These are phyloP conservation scores for Fusarium sp. DNA, from an alignment of 2,329 filamentous ascomycete species.

Conservation along the genomic window DNA sequence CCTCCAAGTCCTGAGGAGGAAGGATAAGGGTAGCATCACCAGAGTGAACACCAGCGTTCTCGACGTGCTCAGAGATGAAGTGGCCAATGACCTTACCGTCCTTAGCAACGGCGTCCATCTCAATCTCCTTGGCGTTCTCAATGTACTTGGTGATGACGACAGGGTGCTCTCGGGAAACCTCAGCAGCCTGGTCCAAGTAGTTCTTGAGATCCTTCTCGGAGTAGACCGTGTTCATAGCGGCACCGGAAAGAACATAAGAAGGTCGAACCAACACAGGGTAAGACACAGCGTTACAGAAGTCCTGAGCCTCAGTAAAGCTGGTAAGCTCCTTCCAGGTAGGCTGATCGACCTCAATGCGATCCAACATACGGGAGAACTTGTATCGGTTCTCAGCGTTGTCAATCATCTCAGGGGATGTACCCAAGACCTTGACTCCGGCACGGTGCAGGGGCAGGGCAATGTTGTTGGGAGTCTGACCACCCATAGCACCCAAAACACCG, in stretches of 20 bases:
- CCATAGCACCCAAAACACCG: constrained; percentile 94
- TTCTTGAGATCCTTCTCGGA: constrained; percentile 90
- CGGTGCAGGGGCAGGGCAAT: constrained; percentile 91
- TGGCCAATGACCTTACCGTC: constrained; percentile 92
- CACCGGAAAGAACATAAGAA: constrained; percentile 96
- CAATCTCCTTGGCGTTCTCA: constrained; percentile 98
- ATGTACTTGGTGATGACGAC: constrained; percentile 99
- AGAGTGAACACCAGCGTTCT: constrained; percentile 98
- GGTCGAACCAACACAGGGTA: constrained; percentile 96
- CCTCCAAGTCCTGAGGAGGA: constrained; percentile 91
- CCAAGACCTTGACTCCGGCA: constrained; percentile 90
- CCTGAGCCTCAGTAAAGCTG: constrained; percentile 88
- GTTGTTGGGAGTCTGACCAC: constrained; percentile 97
- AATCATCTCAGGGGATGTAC: constrained; percentile 99
- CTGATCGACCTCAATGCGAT: constrained; percentile 94
- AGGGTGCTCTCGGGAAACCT: constrained; percentile 94
- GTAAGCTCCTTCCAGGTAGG: constrained; percentile 98
- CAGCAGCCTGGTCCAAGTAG: constrained; percentile 90
- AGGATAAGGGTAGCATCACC: constrained; percentile 96
- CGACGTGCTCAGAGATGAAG: constrained; percentile 98
- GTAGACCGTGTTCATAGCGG: constrained; percentile 99
- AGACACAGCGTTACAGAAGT: constrained; percentile 87
- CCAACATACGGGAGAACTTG: constrained; percentile 98
- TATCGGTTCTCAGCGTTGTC: constrained; percentile 97
- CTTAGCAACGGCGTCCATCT: constrained; percentile 97